Percentiles rank a stretch among this genome's conserved stretches.
These are phyloP conservation scores for Scenedesmus sp. DNA, from an alignment of 163 green algal species.

Conservation along the genomic window DNA sequence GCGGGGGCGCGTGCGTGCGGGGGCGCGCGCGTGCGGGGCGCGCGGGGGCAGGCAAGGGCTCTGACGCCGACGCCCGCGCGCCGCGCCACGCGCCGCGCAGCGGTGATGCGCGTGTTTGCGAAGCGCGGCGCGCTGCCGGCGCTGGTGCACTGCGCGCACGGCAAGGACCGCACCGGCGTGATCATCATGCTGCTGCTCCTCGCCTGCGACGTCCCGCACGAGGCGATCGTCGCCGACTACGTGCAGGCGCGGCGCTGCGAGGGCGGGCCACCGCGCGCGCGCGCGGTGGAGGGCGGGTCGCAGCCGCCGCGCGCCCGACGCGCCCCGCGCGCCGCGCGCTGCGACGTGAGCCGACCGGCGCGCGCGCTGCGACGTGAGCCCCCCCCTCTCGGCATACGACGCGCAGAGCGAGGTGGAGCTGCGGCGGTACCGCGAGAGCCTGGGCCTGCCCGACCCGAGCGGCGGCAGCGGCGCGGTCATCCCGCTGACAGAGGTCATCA, in stretches of 20 bases:
- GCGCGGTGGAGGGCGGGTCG: too few relatives aligned
- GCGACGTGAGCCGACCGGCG: too few relatives aligned
- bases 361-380: too few relatives aligned
- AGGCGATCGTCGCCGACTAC: constrained; percentile 50
- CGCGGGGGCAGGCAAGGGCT: too few relatives aligned
- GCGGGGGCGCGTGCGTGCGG: too few relatives aligned
- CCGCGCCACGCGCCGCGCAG: constrained; percentile 1
- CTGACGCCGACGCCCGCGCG: too few relatives aligned
- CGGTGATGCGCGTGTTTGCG: constrained; percentile 46
- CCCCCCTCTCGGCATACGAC: background rate
- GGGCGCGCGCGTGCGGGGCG: too few relatives aligned
- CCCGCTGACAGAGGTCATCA: constrained; percentile 44
- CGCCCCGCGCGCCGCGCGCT: too few relatives aligned
- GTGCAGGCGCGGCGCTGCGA: constrained; percentile 28
- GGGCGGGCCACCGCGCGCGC: too few relatives aligned
- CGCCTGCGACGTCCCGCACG: constrained; percentile 36
- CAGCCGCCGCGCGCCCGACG: too few relatives aligned
- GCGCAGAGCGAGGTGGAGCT: constrained; percentile 44
- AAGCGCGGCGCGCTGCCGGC: constrained; percentile 35
- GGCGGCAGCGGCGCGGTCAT: constrained; percentile 39
- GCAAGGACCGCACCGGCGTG: constrained; percentile 55
- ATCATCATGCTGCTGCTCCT: constrained; percentile 53
- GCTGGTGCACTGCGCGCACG: constrained; percentile 53
- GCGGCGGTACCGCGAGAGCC: constrained; percentile 36
- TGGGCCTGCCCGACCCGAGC: constrained; percentile 36